Percentiles rank a stretch among this genome's conserved stretches.
phyloP scores from a whole-genome alignment of 306 rosid species.

The Lathyrus oleraceus region DNA sequence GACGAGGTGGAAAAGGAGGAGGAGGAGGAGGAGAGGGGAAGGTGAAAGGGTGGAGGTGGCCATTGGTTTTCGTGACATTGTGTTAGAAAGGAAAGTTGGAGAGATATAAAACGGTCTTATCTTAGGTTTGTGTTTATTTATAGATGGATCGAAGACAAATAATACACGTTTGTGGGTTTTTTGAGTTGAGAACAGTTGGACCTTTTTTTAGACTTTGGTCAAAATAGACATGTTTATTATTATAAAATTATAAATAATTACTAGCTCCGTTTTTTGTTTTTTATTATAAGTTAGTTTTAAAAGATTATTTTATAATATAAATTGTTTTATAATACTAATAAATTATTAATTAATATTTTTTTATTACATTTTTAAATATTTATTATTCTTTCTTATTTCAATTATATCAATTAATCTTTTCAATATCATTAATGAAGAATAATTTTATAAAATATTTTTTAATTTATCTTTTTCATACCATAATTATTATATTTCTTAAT shows the following conservation, averaged over 20 bases:
- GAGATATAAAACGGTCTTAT: conserved; percentile 12
- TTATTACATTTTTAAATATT: too few relatives aligned
- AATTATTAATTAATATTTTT: too few relatives aligned
- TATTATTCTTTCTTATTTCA: too few relatives aligned
- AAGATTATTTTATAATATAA: too few relatives aligned
- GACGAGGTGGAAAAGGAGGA: conserved; percentile 47
- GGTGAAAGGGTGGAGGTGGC: background rate
- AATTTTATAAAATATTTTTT: too few relatives aligned
- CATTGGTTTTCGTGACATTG: conserved; percentile 23
- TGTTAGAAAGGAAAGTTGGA: background rate
- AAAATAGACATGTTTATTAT: background rate
- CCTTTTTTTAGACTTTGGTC: background rate
- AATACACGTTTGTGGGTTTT: background rate
- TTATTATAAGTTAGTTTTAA: too few relatives aligned
- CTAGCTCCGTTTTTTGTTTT: too few relatives aligned
- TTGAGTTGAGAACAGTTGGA: conserved; percentile 1
- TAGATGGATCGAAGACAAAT: background rate
- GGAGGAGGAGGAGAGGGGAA: conserved; percentile 31
- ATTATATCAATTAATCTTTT: too few relatives aligned
- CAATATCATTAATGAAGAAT: too few relatives aligned
- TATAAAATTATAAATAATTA: background rate
- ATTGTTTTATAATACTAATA: too few relatives aligned
- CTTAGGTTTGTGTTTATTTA: background rate
- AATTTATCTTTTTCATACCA: too few relatives aligned
- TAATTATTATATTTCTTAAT: too few relatives aligned